These are phyloP conservation scores for Capronia americana DNA, from an alignment of 2,329 filamentous ascomycete genomes.

Conservation along the genomic window DNA sequence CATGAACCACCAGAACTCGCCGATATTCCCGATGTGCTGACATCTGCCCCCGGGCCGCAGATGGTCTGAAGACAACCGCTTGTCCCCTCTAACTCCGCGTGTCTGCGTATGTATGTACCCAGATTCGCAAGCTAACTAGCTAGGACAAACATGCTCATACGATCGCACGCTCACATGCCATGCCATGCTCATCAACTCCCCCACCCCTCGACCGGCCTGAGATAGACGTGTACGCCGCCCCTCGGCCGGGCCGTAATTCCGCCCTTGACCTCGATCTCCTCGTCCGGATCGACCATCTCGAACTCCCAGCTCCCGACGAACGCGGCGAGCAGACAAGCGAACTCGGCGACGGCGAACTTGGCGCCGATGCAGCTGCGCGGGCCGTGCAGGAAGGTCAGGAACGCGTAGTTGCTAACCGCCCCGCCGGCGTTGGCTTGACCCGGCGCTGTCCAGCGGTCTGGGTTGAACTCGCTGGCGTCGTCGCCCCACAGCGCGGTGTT, in stretches of 20 bases:
- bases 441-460: constrained; percentile 72
- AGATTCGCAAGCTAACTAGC: neutral
- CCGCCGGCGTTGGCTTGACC: constrained; percentile 66
- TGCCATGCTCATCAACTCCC: constrained; percentile 42
- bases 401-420: constrained; percentile 74
- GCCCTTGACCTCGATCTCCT: constrained; percentile 69
- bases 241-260: constrained; percentile 75
- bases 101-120: neutral
- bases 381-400: constrained; percentile 79
- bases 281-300: constrained; percentile 67
- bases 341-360: constrained; percentile 72
- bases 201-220: constrained; percentile 73
- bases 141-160: too few relatives aligned
- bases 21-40: neutral
- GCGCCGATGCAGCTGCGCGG: constrained; percentile 42
- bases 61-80: too few relatives aligned
- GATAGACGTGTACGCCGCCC: constrained; percentile 72
- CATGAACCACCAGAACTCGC: neutral
- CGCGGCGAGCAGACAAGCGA: constrained; percentile 79
- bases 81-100: neutral
- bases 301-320: constrained; percentile 76
- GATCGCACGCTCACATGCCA: too few relatives aligned
- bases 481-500: constrained; percentile 74
- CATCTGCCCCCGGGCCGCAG: neutral
- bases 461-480: constrained; percentile 76